A percentile compares a stretch with the other conserved stretches of the same genome.
These are phyloP conservation scores for Hypoxylon perforatum DNA, from an alignment of 495 filamentous ascomycete genomes.

Conservation along the genomic window DNA sequence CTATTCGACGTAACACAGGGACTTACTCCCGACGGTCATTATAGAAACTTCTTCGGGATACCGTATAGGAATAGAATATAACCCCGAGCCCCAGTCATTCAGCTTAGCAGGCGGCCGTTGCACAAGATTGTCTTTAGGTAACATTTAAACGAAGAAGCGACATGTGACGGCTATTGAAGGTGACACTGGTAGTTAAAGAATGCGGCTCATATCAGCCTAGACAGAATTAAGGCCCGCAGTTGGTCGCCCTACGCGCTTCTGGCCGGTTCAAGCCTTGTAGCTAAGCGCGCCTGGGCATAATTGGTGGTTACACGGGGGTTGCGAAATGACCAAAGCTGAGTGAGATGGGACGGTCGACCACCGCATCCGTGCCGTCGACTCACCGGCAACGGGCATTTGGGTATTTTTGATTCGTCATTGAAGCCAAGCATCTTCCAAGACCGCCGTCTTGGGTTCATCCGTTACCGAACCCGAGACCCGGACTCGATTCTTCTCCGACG, in stretches of 20 bases:
- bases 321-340: constrained; percentile 15
- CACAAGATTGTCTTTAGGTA: constrained; percentile 19
- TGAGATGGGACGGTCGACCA: constrained; percentile 14
- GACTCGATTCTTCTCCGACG: constrained; percentile 33
- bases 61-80: constrained; percentile 11
- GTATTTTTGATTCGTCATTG: constrained; percentile 31
- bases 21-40: background rate
- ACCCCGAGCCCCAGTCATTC: constrained; percentile 1
- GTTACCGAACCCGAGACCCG: constrained; percentile 14
- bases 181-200: constrained; percentile 16
- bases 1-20: constrained; percentile 14
- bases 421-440: constrained; percentile 39
- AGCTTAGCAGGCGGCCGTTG: constrained; percentile 1
- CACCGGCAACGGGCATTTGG: background rate
- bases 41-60: background rate
- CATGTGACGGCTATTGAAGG: background rate
- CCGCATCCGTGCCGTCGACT: constrained; percentile 20
- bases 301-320: constrained; percentile 21
- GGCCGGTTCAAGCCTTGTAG: constrained; percentile 29
- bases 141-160: constrained; percentile 1
- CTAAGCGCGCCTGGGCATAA: constrained; percentile 30
- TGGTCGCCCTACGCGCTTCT: constrained; percentile 16
- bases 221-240: background rate
- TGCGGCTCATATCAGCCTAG: constrained; percentile 26
- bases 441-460: constrained; percentile 7